Base-by-base conservation (phyloP, 441 rosid genomes). In the Gossypium schwendimanii region DNA sequence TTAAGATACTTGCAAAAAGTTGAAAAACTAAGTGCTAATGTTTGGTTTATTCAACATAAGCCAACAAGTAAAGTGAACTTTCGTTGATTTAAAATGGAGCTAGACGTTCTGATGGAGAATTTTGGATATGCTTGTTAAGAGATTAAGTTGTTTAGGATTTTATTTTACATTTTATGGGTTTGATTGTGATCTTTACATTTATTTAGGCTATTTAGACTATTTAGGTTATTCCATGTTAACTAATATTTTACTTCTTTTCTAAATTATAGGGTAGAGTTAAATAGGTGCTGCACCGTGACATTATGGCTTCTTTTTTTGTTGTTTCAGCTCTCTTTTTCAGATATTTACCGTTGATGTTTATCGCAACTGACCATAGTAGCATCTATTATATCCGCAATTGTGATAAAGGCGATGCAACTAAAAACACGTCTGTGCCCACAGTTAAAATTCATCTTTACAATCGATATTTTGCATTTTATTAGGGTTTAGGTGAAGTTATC, bases 1-100 rank as follows among this genome's bases (percentile, higher is more conserved):
- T 24, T 12, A 9, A 23, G 70, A 66, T 47, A n/a, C 21, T 65
- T 24, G 12, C 58, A 47, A 47, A 66, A 23, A 6, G 36, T 24
- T 47, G 21, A 65, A 66, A 66, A 64, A 21, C 41, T 47, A 65
- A 23, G 10, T 1, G 12, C 57, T n/a, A 24, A 24, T n/a, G 12
- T 66, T 66, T 66, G 70, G 57, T 23, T 24, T 47, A 66, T 47
- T 31, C 15, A 23, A 20, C 28, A 64, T 44, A 64, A 64, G 69
- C 69, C 6, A 64, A 41, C 69, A 64, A 64, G 33, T 64, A 41
- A 20, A 39, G 26, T 44, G n/a, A 3, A 8, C 52, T 39, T 41
- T n/a, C n/a, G 15, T 49, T 26, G 11, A 24, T 49, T 49, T n/a
- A 49, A 23, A 21, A 47, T 65, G 36, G 33, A 65, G 18, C 55